Conservation (phyloP, 768 basidiomycete species). For the Mycena galopus region DNA sequence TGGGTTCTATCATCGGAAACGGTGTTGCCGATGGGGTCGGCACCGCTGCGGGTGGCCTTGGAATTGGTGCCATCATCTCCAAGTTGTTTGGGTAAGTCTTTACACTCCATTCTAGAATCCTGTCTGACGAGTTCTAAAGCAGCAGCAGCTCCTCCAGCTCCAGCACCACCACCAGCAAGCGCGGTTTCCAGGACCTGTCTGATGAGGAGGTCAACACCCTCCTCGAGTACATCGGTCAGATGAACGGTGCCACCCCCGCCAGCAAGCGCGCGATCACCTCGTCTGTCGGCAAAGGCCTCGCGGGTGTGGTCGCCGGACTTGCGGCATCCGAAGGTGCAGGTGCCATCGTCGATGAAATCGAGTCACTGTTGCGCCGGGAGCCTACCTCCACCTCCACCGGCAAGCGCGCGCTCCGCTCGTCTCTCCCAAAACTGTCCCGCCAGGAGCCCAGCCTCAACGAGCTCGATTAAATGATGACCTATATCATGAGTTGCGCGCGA, state of each 20-base stretch:
- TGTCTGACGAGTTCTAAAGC: background rate
- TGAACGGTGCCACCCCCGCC: background rate
- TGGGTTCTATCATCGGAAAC: constrained; percentile 15
- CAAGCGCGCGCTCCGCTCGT: too few species aligned
- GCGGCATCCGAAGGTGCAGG: constrained; percentile 17
- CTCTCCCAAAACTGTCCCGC: background rate
- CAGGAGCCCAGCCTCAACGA: constrained; percentile 23
- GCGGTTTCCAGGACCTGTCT: constrained; percentile 18
- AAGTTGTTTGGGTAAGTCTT: constrained; percentile 27
- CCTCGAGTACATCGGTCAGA: constrained; percentile 12
- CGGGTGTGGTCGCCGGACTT: constrained; percentile 15
- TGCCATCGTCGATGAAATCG: constrained; percentile 1
- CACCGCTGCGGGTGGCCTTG: constrained; percentile 25
- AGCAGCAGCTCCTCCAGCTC: background rate
- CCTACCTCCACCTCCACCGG: too few species aligned
- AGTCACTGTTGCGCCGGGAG: constrained; percentile 13
- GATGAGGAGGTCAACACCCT: constrained; percentile 31
- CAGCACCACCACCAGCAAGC: constrained; percentile 2
- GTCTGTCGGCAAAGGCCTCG: constrained; percentile 24
- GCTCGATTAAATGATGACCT: constrained; percentile 14
- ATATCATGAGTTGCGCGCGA: background rate
- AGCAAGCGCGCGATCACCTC: constrained; percentile 15
- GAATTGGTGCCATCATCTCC: constrained; percentile 21
- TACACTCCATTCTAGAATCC: background rate
- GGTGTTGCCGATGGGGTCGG: constrained; percentile 23